Evolutionary conservation across 805 yeast genomes (phyloP), one percentile per base, ranked within the genome.

Genomic region (Schizosaccharomyces lindneri): DNA sequence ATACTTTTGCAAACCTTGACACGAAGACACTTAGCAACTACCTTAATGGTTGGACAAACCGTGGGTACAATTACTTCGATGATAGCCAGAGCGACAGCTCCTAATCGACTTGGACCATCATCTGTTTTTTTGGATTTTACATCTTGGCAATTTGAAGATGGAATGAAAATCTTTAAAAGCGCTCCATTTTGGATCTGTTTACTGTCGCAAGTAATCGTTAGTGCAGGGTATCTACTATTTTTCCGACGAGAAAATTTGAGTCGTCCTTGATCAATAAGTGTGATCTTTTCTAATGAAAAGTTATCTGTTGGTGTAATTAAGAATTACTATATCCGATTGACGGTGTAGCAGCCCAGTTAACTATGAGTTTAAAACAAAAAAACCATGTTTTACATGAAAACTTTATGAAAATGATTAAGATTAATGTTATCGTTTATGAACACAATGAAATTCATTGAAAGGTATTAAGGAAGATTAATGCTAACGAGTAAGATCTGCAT

Each of bases 181-280:
- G 57, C n/a, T 6, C 57, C 57, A 7, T 57, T 57, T 32, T 57
- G 60, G 60, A n/a, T 57, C n/a, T 36, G 60, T 13, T 32, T 57
- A 19, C 27, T 31, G 21, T 57, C 48, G 13, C 60, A 57, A 36
- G n/a, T 57, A 13, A 41, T 36, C 17, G 48, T 57, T 4, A 36
- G 60, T 57, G 60, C 7, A 15, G 60, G 60, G 15, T 57, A 57
- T 36, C 27, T 57, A 17, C 15, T 36, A 41, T 57, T 57, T 41
- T 57, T 57, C n/a, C 43, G 60, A 24, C 7, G 48, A 36, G 60
- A 57, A 41, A 36, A 57, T 36, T 32, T 57, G 19, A 29, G 43
- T 57, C 43, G 48, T 6, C 60, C 60, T 24, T 51, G 36, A 46
- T 19, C 17, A 3, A 9, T 9, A 46, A 17, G 51, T 19, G 32